Percentiles rank a stretch among this genome's conserved stretches.
These are phyloP conservation scores for Corymbia citriodora DNA, from an alignment of 441 rosid genomes.

Conservation along the genomic window DNA sequence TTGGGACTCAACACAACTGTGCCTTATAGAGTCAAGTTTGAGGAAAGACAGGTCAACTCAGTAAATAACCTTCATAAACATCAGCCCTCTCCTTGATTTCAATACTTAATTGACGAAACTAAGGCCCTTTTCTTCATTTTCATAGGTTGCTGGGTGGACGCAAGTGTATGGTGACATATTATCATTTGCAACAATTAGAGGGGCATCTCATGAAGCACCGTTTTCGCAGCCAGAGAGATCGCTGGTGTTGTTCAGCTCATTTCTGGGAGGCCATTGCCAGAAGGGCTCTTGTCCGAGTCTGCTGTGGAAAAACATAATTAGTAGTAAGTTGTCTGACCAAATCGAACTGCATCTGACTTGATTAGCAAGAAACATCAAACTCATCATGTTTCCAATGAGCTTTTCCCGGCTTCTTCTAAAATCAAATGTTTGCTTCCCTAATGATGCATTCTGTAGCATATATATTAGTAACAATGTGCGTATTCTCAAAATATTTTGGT, in stretches of 20 bases:
- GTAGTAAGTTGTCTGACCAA: not conserved
- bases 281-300: not conserved
- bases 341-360: not conserved
- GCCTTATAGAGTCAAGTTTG: conserved; percentile 35
- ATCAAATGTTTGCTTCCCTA: not conserved
- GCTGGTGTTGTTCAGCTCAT: conserved; percentile 30
- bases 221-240: conserved; percentile 44
- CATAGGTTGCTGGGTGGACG: conserved; percentile 57
- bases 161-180: conserved; percentile 32
- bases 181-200: conserved; percentile 48
- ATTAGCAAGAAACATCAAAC: not conserved
- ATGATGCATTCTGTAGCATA: not conserved
- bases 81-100: not conserved
- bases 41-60: conserved; percentile 21
- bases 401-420: not conserved
- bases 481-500: not conserved
- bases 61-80: not conserved
- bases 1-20: conserved; percentile 30
- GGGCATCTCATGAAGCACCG: conserved; percentile 41
- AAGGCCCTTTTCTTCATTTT: not conserved
- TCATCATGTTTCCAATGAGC: not conserved
- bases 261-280: conserved; percentile 31
- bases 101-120: not conserved
- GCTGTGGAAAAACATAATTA: not conserved
- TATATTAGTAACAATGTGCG: not conserved